These are phyloP conservation scores for Alternaria longipes DNA, from an alignment of 2,329 filamentous ascomycete species.

Conservation along the genomic window DNA sequence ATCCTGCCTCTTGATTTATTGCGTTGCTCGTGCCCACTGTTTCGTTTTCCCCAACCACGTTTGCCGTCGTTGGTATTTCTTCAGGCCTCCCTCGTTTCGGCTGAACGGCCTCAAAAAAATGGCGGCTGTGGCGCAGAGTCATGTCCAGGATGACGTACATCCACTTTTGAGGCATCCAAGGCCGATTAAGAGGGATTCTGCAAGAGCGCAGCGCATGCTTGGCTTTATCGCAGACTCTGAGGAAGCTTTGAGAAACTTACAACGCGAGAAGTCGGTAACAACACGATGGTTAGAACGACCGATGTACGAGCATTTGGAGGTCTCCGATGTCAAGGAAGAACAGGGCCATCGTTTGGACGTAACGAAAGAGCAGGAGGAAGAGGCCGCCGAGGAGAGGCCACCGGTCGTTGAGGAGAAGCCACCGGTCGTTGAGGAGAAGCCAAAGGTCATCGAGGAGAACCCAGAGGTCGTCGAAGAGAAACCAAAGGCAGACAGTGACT, in stretches of 20 bases:
- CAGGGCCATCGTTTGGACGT: background rate
- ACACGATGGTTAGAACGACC: slow-evolving; percentile 42
- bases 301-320: slow-evolving; percentile 32
- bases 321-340: slow-evolving; percentile 28
- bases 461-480: background rate
- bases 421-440: background rate
- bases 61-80: slow-evolving; percentile 17
- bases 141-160: slow-evolving; percentile 31
- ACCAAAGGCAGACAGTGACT: slow-evolving; percentile 15
- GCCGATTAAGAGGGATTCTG: slow-evolving; percentile 38
- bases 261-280: slow-evolving; percentile 36
- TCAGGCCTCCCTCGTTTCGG: slow-evolving; percentile 11
- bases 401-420: slow-evolving; percentile 3
- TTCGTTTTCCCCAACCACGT: slow-evolving; percentile 14
- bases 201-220: slow-evolving; percentile 40
- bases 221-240: slow-evolving; percentile 35
- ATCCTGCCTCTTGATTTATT: slow-evolving; percentile 28
- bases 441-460: background rate
- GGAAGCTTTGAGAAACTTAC: slow-evolving; percentile 25
- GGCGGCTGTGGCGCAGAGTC: slow-evolving; percentile 33
- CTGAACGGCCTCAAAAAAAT: slow-evolving; percentile 18
- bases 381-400: background rate
- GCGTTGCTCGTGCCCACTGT: slow-evolving; percentile 24
- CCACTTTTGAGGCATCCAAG: slow-evolving; percentile 36
- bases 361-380: background rate